These are phyloP conservation scores for Rosellinia necatrix DNA, from an alignment of 2,329 filamentous ascomycete genomes.

Conservation along the genomic window DNA sequence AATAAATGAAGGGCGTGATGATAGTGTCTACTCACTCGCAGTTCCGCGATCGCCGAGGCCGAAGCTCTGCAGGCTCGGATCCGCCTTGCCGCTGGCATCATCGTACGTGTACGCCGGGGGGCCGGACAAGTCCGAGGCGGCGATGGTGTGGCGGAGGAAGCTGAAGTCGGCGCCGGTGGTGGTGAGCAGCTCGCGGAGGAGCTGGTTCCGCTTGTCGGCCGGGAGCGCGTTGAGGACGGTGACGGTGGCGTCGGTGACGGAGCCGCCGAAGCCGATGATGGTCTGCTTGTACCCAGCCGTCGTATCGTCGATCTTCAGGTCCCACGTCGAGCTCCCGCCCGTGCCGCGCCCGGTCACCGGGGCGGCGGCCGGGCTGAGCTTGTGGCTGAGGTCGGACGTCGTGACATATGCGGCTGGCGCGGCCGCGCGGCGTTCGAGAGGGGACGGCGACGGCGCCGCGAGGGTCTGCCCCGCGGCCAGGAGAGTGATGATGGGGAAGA, in stretches of 20 bases:
- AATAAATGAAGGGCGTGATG: no score
- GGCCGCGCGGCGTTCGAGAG: constrained; percentile 21
- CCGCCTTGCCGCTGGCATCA: constrained; percentile 41
- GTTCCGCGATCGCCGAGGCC: constrained; percentile 45
- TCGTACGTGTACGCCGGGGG: constrained; percentile 48
- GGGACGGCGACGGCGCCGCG: constrained; percentile 11
- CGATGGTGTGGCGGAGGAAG: constrained; percentile 48
- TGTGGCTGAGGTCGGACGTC: constrained; percentile 44
- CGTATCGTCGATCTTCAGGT: constrained; percentile 46
- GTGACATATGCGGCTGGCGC: constrained; percentile 42
- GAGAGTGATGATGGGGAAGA: constrained; percentile 26
- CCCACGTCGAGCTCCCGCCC: constrained; percentile 44
- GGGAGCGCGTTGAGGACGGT: constrained; percentile 45
- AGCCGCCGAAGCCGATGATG: constrained; percentile 48
- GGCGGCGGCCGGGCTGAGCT: constrained; percentile 41
- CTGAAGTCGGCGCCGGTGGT: constrained; percentile 45
- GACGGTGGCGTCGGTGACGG: constrained; percentile 49
- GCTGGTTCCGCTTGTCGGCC: constrained; percentile 35
- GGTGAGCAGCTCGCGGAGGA: constrained; percentile 45
- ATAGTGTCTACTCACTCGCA: no score
- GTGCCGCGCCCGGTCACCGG: constrained; percentile 43
- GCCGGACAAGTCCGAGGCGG: constrained; percentile 46
- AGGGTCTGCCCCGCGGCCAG: constrained; percentile 28
- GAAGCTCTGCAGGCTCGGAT: constrained; percentile 41
- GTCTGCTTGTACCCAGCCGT: constrained; percentile 45